Percentiles rank a stretch among this genome's conserved stretches.
Evolutionary conservation across 805 yeast genomes (phyloP).

Genomic region (Kockiozyma suomiensis): DNA sequence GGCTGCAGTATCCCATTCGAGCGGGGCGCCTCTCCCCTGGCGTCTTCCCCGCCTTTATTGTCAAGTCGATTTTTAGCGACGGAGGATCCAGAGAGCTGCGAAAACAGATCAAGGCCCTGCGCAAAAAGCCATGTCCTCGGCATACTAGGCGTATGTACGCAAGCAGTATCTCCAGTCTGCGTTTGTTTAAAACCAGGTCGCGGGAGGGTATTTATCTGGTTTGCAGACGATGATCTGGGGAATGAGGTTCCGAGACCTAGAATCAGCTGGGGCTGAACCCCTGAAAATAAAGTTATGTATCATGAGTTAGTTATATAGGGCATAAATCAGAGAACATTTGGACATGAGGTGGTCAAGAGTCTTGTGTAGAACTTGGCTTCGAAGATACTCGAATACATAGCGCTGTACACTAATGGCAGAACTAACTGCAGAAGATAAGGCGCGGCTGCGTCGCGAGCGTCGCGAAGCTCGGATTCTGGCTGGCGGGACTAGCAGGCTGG

Average conservation of each 20-base stretch:
- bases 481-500: slow-evolving; percentile 33
- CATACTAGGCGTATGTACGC: not conserved
- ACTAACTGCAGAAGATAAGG: slow-evolving; percentile 27
- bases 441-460: slow-evolving; percentile 36
- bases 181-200: too few species aligned
- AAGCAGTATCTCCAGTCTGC: not conserved
- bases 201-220: not conserved
- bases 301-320: not conserved
- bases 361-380: not conserved
- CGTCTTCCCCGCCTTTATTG: not conserved
- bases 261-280: not conserved
- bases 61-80: too few species aligned
- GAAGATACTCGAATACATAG: not conserved
- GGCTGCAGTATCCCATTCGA: not conserved
- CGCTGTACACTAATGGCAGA: slow-evolving; percentile 6
- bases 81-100: slow-evolving; percentile 10
- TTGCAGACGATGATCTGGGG: not conserved
- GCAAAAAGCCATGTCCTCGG: slow-evolving; percentile 18
- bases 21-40: not conserved
- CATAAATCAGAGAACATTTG: too few species aligned
- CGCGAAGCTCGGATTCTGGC: slow-evolving; percentile 34
- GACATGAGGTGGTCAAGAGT: not conserved
- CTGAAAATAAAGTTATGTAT: slow-evolving; percentile 4
- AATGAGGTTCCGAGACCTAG: not conserved
- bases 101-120: slow-evolving; percentile 13